Conservation (phyloP, 176 grass and related monocot species). For the Avena insularis region DNA sequence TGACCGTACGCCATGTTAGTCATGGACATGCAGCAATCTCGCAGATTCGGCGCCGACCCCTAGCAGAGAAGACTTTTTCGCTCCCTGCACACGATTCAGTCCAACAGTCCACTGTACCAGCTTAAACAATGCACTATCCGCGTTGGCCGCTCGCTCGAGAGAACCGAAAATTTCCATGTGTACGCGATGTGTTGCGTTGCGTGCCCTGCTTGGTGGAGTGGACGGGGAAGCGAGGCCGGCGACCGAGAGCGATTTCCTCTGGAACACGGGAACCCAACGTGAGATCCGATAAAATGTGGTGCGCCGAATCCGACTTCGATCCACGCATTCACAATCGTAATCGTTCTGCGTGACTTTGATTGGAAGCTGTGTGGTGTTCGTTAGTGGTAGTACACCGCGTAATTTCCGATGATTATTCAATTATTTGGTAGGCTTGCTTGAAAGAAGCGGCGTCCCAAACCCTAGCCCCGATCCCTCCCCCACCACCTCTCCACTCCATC, state of each 20-base stretch:
- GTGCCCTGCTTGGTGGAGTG: constrained; percentile 21
- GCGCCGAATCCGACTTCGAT: constrained; percentile 54
- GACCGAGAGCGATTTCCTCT: constrained; percentile 41
- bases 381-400: not conserved
- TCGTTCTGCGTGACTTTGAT: constrained; percentile 34
- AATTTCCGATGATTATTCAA: not conserved
- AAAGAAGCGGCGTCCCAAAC: not conserved
- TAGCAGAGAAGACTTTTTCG: constrained; percentile 48
- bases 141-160: constrained; percentile 16
- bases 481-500: too few relatives aligned
- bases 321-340: constrained; percentile 17
- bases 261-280: constrained; percentile 50
- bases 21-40: constrained; percentile 37
- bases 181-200: not conserved
- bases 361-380: not conserved
- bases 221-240: constrained; percentile 4
- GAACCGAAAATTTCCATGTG: not conserved
- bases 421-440: not conserved
- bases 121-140: constrained; percentile 33
- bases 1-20: constrained; percentile 42
- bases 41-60: constrained; percentile 52
- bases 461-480: too few relatives aligned
- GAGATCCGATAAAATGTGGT: constrained; percentile 54
- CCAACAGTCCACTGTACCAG: constrained; percentile 16
- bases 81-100: constrained; percentile 34